Percentiles rank a stretch among this genome's conserved stretches.
phyloP scores from a whole-genome alignment of 225 moss, liverwort and hornwort genomes.

The Sphagnum tenellum region DNA sequence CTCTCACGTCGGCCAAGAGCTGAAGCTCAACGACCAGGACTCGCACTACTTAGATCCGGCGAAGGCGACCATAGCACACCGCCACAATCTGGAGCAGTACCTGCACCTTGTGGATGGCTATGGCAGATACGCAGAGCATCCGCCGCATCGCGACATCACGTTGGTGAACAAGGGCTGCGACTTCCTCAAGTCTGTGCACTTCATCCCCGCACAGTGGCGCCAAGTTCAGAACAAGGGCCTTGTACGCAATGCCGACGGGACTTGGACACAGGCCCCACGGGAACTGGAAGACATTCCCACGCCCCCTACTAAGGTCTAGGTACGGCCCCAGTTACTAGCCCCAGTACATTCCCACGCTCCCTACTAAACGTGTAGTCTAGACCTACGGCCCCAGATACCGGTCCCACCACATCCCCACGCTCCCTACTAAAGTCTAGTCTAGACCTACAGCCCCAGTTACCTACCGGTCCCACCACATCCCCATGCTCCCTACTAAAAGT shows the following conservation, averaged over 20 bases:
- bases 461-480: too few relatives aligned
- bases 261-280: slow-evolving; percentile 21
- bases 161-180: slow-evolving; percentile 60
- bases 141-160: slow-evolving; percentile 25
- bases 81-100: slow-evolving; percentile 66
- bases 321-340: too few relatives aligned
- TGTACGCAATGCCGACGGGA: slow-evolving; percentile 15
- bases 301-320: too few relatives aligned
- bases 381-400: too few relatives aligned
- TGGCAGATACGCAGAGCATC: slow-evolving; percentile 2
- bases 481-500: too few relatives aligned
- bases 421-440: too few relatives aligned
- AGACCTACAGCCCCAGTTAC: too few relatives aligned
- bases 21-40: slow-evolving; percentile 29
- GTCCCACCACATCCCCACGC: too few relatives aligned
- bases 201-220: slow-evolving; percentile 69
- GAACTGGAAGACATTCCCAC: slow-evolving; percentile 36
- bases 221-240: slow-evolving; percentile 49
- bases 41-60: slow-evolving; percentile 33
- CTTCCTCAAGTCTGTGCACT: slow-evolving; percentile 18
- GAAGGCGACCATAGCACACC: slow-evolving; percentile 8
- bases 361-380: too few relatives aligned
- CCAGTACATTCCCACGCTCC: too few relatives aligned
- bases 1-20: slow-evolving; percentile 40
- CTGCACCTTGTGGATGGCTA: slow-evolving; percentile 58